Conservation (phyloP, 1,284 basidiomycete species). For the Stygiomarasmius scandens region DNA sequence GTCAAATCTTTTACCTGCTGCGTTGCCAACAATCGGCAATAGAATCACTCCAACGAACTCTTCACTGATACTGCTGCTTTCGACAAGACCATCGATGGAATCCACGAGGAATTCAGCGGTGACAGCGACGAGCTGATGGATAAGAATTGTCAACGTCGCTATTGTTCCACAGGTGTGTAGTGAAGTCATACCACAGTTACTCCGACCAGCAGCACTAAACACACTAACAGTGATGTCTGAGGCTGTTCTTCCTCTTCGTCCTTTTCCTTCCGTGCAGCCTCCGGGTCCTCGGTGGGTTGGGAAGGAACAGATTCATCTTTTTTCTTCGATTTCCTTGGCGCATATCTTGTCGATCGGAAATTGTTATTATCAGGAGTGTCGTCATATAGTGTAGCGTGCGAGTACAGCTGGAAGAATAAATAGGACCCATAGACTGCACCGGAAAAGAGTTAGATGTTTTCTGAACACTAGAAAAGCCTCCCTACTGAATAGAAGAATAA, state of each 20-base stretch:
- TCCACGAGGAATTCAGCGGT: constrained; percentile 88
- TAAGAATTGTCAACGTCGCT: no score
- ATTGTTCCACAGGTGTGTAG: no score
- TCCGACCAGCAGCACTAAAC: constrained; percentile 53
- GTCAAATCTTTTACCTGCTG: no score
- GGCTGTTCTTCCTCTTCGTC: constrained; percentile 56
- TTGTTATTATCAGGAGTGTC: constrained; percentile 45
- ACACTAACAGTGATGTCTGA: constrained; percentile 55
- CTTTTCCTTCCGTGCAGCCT: constrained; percentile 13
- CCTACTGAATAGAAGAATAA: constrained; percentile 80
- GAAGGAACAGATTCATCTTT: background rate
- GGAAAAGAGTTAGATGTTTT: constrained; percentile 8
- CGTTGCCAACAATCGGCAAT: constrained; percentile 86
- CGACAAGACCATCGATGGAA: constrained; percentile 69
- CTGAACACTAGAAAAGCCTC: constrained; percentile 11
- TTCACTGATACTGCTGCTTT: constrained; percentile 55
- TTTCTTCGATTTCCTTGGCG: constrained; percentile 10
- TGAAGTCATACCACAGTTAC: constrained; percentile 66
- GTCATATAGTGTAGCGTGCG: constrained; percentile 76
- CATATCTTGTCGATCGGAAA: constrained; percentile 45
- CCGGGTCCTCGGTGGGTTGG: background rate
- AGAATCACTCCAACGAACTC: constrained; percentile 88
- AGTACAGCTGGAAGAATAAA: constrained; percentile 85
- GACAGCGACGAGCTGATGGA: constrained; percentile 56
- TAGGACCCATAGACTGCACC: constrained; percentile 68